These are phyloP conservation scores for Acer saccharum DNA, from an alignment of 345 rosid genomes.

Conservation along the genomic window DNA sequence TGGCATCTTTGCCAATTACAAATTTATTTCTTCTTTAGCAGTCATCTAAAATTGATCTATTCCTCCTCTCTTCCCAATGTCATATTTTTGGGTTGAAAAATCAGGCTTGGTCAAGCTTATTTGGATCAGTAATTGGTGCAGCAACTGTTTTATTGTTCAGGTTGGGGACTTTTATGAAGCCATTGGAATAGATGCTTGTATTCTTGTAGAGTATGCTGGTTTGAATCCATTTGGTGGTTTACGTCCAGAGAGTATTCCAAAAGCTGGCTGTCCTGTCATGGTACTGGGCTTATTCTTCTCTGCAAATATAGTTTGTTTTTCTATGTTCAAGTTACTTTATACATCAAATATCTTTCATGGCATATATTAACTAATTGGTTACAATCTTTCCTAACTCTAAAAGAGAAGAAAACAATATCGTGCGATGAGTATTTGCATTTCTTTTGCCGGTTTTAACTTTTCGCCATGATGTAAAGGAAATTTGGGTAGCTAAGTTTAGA, in stretches of 20 bases:
- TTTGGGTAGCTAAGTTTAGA: background rate
- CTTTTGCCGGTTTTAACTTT: background rate
- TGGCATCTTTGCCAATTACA: background rate
- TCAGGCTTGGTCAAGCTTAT: background rate
- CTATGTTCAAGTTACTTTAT: background rate
- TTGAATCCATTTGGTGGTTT: conserved; percentile 94
- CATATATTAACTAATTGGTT: background rate
- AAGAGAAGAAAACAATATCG: background rate
- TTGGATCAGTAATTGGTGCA: conserved; percentile 6
- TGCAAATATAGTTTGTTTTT: background rate
- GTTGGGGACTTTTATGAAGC: conserved; percentile 98
- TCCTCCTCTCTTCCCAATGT: background rate
- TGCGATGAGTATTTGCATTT: background rate
- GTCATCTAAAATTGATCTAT: background rate
- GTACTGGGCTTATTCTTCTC: conserved; percentile 39
- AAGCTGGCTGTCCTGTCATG: conserved; percentile 97
- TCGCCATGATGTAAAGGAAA: background rate
- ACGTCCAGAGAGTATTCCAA: conserved; percentile 84
- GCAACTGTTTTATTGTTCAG: conserved; percentile 37
- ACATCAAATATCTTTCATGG: background rate
- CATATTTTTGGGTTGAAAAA: background rate
- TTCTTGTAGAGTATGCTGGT: conserved; percentile 97
- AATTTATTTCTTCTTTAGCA: background rate
- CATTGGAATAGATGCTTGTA: conserved; percentile 93
- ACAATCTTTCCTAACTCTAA: background rate